A percentile compares a stretch with the other conserved stretches of the same genome.
Conservation (phyloP, 1,284 basidiomycete species). For the Ceratobasidium sp. region DNA sequence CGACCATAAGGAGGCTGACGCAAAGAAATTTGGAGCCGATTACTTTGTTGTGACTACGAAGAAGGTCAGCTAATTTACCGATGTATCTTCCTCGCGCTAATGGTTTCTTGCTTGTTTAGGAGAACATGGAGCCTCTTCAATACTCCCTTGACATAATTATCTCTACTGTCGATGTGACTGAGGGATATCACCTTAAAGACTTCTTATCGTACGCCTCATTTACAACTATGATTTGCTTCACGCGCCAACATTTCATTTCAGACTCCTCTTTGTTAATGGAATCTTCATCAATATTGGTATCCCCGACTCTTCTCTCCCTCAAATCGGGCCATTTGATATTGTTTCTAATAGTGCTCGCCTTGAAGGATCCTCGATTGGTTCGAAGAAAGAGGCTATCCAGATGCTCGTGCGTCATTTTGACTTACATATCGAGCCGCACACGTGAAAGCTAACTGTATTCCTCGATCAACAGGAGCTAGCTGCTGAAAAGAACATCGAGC, state of each 20-base stretch:
- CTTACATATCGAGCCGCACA: background rate
- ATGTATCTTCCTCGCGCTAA: constrained; percentile 1
- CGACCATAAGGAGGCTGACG: constrained; percentile 71
- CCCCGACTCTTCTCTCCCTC: constrained; percentile 63
- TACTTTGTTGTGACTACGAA: constrained; percentile 65
- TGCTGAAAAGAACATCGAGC: constrained; percentile 15
- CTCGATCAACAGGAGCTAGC: constrained; percentile 55
- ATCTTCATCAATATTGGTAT: constrained; percentile 69
- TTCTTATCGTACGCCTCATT: too few species aligned
- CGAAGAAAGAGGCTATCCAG: constrained; percentile 70
- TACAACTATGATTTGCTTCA: too few species aligned
- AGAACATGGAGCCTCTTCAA: constrained; percentile 63
- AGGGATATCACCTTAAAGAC: constrained; percentile 54
- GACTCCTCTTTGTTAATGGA: constrained; percentile 66
- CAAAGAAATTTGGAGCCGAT: constrained; percentile 72
- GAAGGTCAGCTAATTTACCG: too few species aligned
- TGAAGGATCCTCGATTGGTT: constrained; percentile 66
- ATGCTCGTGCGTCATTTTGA: constrained; percentile 61
- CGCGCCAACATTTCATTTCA: constrained; percentile 55
- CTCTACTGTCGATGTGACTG: constrained; percentile 61
- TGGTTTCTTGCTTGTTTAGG: constrained; percentile 42
- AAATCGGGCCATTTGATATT: constrained; percentile 58
- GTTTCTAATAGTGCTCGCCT: constrained; percentile 59
- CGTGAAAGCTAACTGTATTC: background rate
- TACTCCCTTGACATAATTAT: constrained; percentile 73